phyloP scores from a whole-genome alignment of 495 filamentous ascomycete species.

The Neurospora cerealis region DNA sequence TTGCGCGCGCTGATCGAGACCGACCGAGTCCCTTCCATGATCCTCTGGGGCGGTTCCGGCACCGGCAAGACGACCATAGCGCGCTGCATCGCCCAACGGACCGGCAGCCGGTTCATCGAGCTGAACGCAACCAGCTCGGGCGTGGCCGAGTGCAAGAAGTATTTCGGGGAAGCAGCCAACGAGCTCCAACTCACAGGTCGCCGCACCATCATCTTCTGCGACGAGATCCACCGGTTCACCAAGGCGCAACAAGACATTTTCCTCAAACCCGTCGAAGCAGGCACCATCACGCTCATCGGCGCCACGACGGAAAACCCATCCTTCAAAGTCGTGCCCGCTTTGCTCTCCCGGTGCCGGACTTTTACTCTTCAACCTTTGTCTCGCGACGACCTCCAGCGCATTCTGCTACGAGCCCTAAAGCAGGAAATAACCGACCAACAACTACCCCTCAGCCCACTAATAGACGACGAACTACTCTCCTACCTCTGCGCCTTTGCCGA shows the following conservation, averaged over 20 bases:
- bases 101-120: conserved; percentile 80
- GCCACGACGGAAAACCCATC: conserved; percentile 96
- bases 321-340: conserved; percentile 84
- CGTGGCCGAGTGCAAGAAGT: conserved; percentile 90
- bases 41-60: conserved; percentile 85
- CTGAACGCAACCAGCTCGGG: conserved; percentile 89
- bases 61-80: conserved; percentile 98
- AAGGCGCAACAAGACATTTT: conserved; percentile 96
- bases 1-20: conserved; percentile 84
- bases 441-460: conserved; percentile 38
- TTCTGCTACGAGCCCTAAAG: conserved; percentile 63
- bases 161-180: conserved; percentile 75
- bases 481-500: conserved; percentile 82
- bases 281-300: conserved; percentile 83
- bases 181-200: conserved; percentile 75
- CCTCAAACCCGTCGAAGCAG: conserved; percentile 82
- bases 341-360: conserved; percentile 81
- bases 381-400: conserved; percentile 56
- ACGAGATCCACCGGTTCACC: conserved; percentile 92
- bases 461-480: conserved; percentile 64
- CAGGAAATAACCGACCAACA: conserved; percentile 34
- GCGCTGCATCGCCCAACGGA: conserved; percentile 75
- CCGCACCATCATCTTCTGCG: conserved; percentile 94
- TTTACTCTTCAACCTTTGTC: conserved; percentile 74
- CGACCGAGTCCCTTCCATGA: conserved; percentile 84